These are phyloP conservation scores for Stevia rebaudiana DNA, from an alignment of 140 eudicot species.

Conservation along the genomic window DNA sequence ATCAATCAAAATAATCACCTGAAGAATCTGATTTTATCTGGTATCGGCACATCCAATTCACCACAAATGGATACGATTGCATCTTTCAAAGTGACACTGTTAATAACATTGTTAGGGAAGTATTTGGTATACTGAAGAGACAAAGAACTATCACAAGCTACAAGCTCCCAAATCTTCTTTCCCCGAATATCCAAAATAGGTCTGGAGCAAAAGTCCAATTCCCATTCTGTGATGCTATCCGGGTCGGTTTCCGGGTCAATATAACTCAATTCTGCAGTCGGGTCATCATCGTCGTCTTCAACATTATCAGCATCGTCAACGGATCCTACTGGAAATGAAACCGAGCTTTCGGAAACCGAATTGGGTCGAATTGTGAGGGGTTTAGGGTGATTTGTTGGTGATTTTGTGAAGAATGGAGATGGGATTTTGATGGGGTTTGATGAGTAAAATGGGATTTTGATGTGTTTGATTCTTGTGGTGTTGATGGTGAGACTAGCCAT, in stretches of 20 bases:
- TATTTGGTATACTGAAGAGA: slow-evolving; percentile 91
- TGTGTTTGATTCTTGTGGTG: slow-evolving; percentile 42
- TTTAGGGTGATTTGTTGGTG: slow-evolving; percentile 13
- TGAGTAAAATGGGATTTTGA: slow-evolving; percentile 34
- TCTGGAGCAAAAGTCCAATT: slow-evolving; percentile 88
- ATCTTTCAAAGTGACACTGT: slow-evolving; percentile 79
- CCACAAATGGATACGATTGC: slow-evolving; percentile 70
- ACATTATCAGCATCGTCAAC: slow-evolving; percentile 17
- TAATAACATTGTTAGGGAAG: slow-evolving; percentile 90
- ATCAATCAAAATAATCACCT: slow-evolving; percentile 41
- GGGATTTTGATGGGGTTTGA: slow-evolving; percentile 12
- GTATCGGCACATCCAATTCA: slow-evolving; percentile 87
- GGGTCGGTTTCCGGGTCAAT: slow-evolving; percentile 87
- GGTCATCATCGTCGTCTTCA: slow-evolving; percentile 77
- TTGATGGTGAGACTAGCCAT: slow-evolving; percentile 37
- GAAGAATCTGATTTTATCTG: slow-evolving; percentile 73
- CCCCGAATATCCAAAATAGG: slow-evolving; percentile 97
- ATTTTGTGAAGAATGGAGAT: slow-evolving; percentile 23
- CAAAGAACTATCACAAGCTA: slow-evolving; percentile 78
- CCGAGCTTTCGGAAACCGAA: slow-evolving; percentile 67
- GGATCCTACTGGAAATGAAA: slow-evolving; percentile 43
- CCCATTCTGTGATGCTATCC: slow-evolving; percentile 80
- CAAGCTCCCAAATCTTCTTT: slow-evolving; percentile 95
- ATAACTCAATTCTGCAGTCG: slow-evolving; percentile 76
- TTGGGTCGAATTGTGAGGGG: slow-evolving; percentile 26